These are phyloP conservation scores for Inga laurina DNA, from an alignment of 306 rosid species.

Conservation along the genomic window DNA sequence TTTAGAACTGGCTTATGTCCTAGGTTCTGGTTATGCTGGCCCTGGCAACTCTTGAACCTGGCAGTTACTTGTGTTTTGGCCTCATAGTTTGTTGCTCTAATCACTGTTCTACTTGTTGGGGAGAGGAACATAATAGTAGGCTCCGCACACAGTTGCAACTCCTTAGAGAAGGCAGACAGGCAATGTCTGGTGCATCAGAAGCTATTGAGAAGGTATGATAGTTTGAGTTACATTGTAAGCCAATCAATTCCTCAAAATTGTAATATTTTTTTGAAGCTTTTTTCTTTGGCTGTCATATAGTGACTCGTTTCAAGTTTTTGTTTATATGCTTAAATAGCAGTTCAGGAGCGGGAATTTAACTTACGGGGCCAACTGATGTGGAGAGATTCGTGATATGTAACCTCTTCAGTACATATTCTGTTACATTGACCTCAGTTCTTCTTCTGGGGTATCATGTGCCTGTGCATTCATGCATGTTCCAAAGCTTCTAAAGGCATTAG, in stretches of 20 bases:
- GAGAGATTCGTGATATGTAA: constrained; percentile 26
- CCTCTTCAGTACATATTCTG: constrained; percentile 5
- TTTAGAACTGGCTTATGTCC: background rate
- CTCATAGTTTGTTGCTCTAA: background rate
- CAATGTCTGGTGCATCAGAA: constrained; percentile 34
- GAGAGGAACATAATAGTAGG: constrained; percentile 2
- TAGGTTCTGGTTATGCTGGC: background rate
- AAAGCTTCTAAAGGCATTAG: constrained; percentile 29
- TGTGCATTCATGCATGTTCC: constrained; percentile 10
- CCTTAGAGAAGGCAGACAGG: constrained; percentile 23
- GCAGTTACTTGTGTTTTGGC: background rate
- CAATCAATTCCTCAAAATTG: constrained; percentile 11
- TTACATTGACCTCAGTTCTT: constrained; percentile 24
- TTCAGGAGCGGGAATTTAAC: constrained; percentile 41
- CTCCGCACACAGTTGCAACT: background rate
- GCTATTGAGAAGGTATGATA: constrained; percentile 44
- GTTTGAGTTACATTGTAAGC: constrained; percentile 5
- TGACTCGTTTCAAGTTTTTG: background rate
- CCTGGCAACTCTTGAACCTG: background rate
- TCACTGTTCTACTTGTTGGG: constrained; percentile 5
- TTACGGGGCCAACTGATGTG: constrained; percentile 34
- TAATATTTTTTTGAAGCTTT: background rate
- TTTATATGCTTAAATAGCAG: constrained; percentile 32
- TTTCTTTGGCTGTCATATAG: background rate
- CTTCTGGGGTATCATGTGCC: constrained; percentile 10